Base-by-base conservation (phyloP, 2,329 filamentous ascomycete species). In the Fusarium sp. region DNA sequence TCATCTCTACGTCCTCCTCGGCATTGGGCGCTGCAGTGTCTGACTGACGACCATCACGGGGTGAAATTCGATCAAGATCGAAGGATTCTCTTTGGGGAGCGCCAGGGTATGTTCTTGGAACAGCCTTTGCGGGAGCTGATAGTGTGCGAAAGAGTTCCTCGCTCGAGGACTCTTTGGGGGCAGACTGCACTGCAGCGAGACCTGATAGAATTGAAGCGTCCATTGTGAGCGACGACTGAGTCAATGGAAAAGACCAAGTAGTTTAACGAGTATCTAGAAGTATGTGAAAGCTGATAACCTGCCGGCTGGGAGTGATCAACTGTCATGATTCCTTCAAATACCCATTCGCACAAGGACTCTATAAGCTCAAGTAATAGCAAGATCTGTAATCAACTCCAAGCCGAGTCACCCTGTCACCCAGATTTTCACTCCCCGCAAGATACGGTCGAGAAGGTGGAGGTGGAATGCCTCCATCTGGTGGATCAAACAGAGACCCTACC, bases 1-100 rank as follows among this genome's bases (percentile, higher is more conserved):
- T 88, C 68, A 79, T 81, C 66, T 88, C 86, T 2, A 86, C 70
- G 55, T 80, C 68, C 4, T 67, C 61, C 37, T 54, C 52, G 3
- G 13, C 35, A 4, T 32, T 48, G 1, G 61, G 54, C 13, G 57
- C 61, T 14, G 37, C 33, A 33, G 50, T 37, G 9, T 53, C 66
- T n/a, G 61, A 51, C 19, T 39, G 19, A 5, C 49, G 19, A 2
- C 29, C 39, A n/a, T 62, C 50, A 15, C 35, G 49, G 8, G 49
- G 46, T 11, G 66, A 49, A 9, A 73, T 43, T 2, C 62, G 53
- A 38, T 68, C 63, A 14, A 77, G 65, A 21, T 75, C 72, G 36
- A 75, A 70, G 1, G 69, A 63, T 8, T 71, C 70, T 7, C 62
- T 64, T 31, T 77, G 73, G 6, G 75, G 73, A 3, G 76, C 75